Evolutionary conservation across 768 basidiomycete species (phyloP), one percentile per base, ranked within the genome.

Genomic region (Leucocoprinus birnbaumii): DNA sequence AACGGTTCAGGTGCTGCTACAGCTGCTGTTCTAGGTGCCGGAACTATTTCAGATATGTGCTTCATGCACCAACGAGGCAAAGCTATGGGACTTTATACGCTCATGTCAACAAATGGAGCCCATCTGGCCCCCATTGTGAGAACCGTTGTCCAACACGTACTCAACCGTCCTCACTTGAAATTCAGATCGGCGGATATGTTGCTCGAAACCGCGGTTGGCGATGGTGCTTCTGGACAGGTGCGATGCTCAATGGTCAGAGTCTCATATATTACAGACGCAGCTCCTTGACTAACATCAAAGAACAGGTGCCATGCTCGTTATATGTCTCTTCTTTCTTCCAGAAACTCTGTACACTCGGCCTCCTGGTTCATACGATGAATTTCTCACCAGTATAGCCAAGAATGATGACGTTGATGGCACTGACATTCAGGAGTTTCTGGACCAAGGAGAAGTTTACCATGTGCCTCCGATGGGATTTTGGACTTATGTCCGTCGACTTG

Each of bases 151-250:
- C 34, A 6, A 35, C 34, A 35, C 6, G 34, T 7, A 35, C n/a
- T n/a, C n/a, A n/a, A 38, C 4, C 38, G n/a, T 38, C 3, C 16
- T 38, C 38, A 38, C 16, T 38, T n/a, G 9, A 10, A 11, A 38
- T 38, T 38, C 31, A 71, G 71, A 63, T 69, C 21, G 71, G 70
- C 26, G 73, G 73, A 21, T 71, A 73, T 61, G 66, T 74, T n/a
- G 72, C 73, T 3, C 61, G 69, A 48, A 63, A 63, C 48, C 61
- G 63, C 21, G 71, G 71, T n/a, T 72, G 73, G 72, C 63, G 73
- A 41, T 76, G 75, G 76, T 75, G 73, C 53, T 77, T 77, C 54
- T 77, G 72, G 66, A 62, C 71, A 13, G 69, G 73, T 24, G 68
- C 71, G n/a, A 76, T 77, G n/a, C 57, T 75, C n/a, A 71, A 75